Evolutionary conservation across 2,329 filamentous ascomycete species (phyloP).

Genomic region (Nemania bipapillata): DNA sequence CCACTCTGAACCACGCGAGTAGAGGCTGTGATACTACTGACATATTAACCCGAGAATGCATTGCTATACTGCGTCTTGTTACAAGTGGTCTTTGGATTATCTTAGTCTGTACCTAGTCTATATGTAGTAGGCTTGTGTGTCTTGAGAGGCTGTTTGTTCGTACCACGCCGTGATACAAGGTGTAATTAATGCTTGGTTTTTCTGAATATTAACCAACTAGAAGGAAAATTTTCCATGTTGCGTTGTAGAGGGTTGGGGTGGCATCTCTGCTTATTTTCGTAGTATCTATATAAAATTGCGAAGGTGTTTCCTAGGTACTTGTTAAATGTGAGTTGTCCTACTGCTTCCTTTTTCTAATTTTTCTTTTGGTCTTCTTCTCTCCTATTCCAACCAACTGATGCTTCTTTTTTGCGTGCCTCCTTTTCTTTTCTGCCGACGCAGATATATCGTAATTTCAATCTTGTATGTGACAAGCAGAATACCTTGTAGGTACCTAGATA

Average conservation of each 20-base stretch:
- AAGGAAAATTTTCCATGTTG: background rate
- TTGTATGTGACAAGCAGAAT: too few species aligned
- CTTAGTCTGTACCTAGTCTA: background rate
- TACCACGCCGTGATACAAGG: background rate
- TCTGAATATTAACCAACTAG: background rate
- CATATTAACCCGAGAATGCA: constrained; percentile 21
- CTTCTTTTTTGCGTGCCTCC: too few species aligned
- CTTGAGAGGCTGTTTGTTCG: background rate
- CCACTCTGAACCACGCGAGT: constrained; percentile 26
- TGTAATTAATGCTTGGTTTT: background rate
- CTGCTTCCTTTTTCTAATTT: too few species aligned
- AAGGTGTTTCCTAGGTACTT: too few species aligned
- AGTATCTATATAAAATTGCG: too few species aligned
- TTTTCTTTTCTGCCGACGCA: too few species aligned
- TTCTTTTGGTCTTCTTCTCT: too few species aligned
- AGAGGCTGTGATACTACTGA: constrained; percentile 28
- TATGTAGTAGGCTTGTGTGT: background rate
- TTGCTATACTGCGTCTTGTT: constrained; percentile 2
- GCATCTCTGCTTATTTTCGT: background rate
- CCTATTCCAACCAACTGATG: too few species aligned
- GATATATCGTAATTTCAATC: too few species aligned
- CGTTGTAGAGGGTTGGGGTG: background rate
- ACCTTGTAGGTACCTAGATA: background rate
- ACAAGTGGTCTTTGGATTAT: constrained; percentile 15
- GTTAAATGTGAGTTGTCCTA: background rate